Evolutionary conservation across 2,329 filamentous ascomycete genomes (phyloP).

Genomic region (Conoideocrella luteorostrata): DNA sequence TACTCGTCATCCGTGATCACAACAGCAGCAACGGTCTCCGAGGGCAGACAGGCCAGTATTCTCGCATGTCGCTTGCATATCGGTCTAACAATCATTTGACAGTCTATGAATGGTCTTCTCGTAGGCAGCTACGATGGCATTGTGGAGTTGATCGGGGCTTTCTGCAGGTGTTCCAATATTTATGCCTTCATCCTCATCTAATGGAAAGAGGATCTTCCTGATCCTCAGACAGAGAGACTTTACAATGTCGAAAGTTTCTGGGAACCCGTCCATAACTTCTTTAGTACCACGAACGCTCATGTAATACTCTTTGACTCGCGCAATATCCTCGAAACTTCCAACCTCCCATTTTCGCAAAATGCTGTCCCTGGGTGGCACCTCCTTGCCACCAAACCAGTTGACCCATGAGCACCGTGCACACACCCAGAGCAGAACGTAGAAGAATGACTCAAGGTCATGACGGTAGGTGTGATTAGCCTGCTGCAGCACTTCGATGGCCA

Average conservation of each 20-base stretch:
- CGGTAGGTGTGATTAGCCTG: slow-evolving; percentile 20
- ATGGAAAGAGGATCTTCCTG: slow-evolving; percentile 9
- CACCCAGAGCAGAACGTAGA: slow-evolving; percentile 14
- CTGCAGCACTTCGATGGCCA: slow-evolving; percentile 26
- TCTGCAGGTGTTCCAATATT: slow-evolving; percentile 10
- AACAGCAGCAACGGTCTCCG: too few relatives aligned
- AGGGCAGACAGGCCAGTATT: too few relatives aligned
- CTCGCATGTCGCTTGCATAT: too few relatives aligned
- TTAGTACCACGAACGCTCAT: slow-evolving; percentile 8
- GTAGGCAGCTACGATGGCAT: slow-evolving; percentile 10
- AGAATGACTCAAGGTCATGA: slow-evolving; percentile 11
- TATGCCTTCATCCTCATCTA: slow-evolving; percentile 5
- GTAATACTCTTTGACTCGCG: slow-evolving; percentile 4
- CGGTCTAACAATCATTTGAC: too few relatives aligned
- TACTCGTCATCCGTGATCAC: too few relatives aligned
- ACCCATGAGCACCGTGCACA: slow-evolving; percentile 10
- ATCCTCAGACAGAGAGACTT: slow-evolving; percentile 14
- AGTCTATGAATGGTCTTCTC: too few relatives aligned
- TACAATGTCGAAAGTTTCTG: slow-evolving; percentile 8
- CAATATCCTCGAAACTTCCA: slow-evolving; percentile 8
- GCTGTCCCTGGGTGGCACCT: slow-evolving; percentile 1
- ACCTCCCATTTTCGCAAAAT: slow-evolving; percentile 9
- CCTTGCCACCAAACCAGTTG: slow-evolving; percentile 2
- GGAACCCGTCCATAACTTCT: slow-evolving; percentile 12
- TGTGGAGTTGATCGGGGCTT: slow-evolving; percentile 11